These are phyloP conservation scores for Apiosordaria backusii DNA, from an alignment of 495 filamentous ascomycete species.

Conservation along the genomic window DNA sequence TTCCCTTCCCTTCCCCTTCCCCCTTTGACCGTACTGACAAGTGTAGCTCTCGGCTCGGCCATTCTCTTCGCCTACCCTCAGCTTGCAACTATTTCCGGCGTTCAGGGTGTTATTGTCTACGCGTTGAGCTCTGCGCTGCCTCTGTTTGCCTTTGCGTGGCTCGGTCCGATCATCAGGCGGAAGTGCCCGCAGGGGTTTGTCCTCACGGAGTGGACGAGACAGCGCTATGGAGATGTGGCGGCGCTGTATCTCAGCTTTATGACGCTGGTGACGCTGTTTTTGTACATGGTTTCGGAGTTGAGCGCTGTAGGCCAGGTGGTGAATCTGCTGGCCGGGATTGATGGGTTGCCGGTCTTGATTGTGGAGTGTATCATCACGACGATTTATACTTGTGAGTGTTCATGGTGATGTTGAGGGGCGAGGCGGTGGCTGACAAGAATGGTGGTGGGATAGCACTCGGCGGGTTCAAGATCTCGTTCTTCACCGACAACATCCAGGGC, in stretches of 20 bases:
- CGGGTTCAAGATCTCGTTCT: conserved; percentile 72
- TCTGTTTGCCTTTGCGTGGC: conserved; percentile 61
- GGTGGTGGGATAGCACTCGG: conserved; percentile 54
- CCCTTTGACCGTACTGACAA: conserved; percentile 21
- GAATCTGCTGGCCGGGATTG: conserved; percentile 63
- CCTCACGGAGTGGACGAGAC: conserved; percentile 73
- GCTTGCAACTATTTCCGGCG: conserved; percentile 71
- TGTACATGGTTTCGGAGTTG: conserved; percentile 79
- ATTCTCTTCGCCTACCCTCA: conserved; percentile 76
- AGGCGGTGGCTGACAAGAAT: conserved; percentile 14
- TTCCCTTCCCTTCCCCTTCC: conserved; percentile 24
- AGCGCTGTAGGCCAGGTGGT: conserved; percentile 72
- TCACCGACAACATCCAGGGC: conserved; percentile 75
- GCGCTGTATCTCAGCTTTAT: conserved; percentile 66
- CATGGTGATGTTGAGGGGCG: neutral
- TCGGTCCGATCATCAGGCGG: conserved; percentile 67
- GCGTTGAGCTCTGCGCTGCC: conserved; percentile 64
- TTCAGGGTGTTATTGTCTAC: conserved; percentile 71
- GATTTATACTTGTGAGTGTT: conserved; percentile 66
- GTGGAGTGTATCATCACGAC: conserved; percentile 69
- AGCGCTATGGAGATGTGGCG: conserved; percentile 62
- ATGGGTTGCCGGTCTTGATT: conserved; percentile 69
- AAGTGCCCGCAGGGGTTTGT: conserved; percentile 77
- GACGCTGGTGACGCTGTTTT: conserved; percentile 70
- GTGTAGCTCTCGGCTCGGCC: conserved; percentile 67